Conservation (phyloP, 1,284 basidiomycete species). For the Pisolithus thermaeus region DNA sequence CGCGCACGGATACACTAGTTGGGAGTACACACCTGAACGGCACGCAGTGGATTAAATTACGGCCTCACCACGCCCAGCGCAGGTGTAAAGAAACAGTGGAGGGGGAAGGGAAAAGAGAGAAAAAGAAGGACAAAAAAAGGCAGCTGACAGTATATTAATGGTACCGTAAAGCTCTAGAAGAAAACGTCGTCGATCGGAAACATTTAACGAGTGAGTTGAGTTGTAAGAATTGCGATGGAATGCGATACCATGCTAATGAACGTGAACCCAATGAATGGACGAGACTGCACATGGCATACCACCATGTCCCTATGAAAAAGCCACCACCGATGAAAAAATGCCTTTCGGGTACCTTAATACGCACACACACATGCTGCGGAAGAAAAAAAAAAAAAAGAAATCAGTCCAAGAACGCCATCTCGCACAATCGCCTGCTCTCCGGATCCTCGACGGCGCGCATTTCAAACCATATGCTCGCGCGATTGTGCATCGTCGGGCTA, state of each 20-base stretch:
- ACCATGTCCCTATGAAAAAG: not conserved
- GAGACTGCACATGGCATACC: not conserved
- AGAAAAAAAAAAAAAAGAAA: not conserved
- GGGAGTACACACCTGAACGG: no score
- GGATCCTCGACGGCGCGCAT: slow-evolving; percentile 54
- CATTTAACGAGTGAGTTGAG: not conserved
- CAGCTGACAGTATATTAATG: no score
- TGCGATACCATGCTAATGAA: not conserved
- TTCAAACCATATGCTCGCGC: slow-evolving; percentile 48
- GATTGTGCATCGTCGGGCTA: slow-evolving; percentile 51
- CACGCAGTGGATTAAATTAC: no score
- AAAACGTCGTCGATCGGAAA: no score
- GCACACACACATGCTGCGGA: not conserved
- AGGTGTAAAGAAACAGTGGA: no score
- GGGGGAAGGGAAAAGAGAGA: no score
- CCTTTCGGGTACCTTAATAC: no score
- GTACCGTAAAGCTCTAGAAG: no score
- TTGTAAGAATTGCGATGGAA: not conserved
- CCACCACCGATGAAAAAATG: not conserved
- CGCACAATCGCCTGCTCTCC: slow-evolving; percentile 59
- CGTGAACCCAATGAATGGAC: not conserved
- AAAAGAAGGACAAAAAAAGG: no score
- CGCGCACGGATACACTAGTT: no score
- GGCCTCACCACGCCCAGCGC: no score
- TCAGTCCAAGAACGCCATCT: slow-evolving; percentile 61